Base-by-base conservation (phyloP, 257 asterid species). In the Knoxia roxburghii region DNA sequence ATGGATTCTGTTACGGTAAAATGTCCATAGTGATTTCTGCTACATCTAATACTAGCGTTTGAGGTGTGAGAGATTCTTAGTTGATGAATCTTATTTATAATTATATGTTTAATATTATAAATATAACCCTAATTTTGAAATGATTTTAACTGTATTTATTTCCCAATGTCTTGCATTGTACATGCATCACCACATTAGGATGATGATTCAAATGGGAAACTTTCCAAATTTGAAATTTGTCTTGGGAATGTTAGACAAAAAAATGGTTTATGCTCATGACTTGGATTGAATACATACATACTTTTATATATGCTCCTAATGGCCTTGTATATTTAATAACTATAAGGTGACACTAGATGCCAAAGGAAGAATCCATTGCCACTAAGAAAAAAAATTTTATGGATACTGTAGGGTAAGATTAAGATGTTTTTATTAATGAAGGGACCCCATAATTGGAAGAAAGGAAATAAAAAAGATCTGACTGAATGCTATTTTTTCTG, bases 381-480 rank as follows among this genome's bases (percentile, higher is more conserved):
- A 59, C 73, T 67, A 61, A 60, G 41, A 54, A 59, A 59, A 66
- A 1, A 6, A 1, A 14, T 50, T 57, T 59, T 48, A 68, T 59
- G 67, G 69, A 57, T 54, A 37, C 37, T 57, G 72, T 73, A 73
- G 77, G 77, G 77, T 59, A 73, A 39, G 68, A 50, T 65, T 65
- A 26, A 27, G 24, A 0, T 24, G 41, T 57, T 29, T 64, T 45
- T 37, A 39, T 23, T 46, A 45, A 50, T 74, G 45, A 74, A 68
- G 73, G 79, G 81, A 20, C 4, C 76, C 84, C 76, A 68, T 70
- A 51, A 60, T 45, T 70, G 49, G 54, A 60, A 26, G 61, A 64
- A 33, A 45, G 6, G 49, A 45, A 39, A 26, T 9, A 46, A 29
- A 13, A 35, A 68, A 37, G 68, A 37, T 60, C 41, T 9, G 55